A percentile compares a stretch with the other conserved stretches of the same genome.
Conservation (phyloP, 2,329 filamentous ascomycete species). For the Corinectria fuckeliana region DNA sequence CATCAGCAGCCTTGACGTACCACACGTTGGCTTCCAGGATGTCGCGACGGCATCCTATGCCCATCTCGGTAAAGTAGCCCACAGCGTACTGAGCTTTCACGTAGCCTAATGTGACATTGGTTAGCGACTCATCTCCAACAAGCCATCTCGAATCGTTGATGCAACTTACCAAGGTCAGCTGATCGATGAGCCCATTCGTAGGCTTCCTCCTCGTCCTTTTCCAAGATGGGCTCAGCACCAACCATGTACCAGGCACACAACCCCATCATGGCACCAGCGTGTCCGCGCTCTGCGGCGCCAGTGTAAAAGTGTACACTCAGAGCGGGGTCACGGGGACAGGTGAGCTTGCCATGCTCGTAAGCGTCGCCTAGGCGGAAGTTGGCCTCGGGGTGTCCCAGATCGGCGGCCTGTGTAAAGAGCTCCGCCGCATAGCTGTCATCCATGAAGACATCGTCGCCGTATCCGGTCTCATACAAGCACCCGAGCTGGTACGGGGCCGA, state of each 20-base stretch:
- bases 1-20: conserved; percentile 95
- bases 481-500: conserved; percentile 90
- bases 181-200: conserved; percentile 94
- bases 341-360: conserved; percentile 89
- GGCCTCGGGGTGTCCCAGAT: conserved; percentile 86
- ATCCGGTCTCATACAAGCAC: conserved; percentile 88
- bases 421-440: conserved; percentile 92
- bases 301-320: conserved; percentile 98
- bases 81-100: conserved; percentile 89
- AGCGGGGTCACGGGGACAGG: conserved; percentile 88
- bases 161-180: conserved; percentile 77
- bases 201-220: conserved; percentile 94
- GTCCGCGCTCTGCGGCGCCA: conserved; percentile 82
- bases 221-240: conserved; percentile 87
- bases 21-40: conserved; percentile 97
- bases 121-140: conserved; percentile 17
- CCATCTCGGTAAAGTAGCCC: conserved; percentile 98
- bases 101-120: conserved; percentile 55
- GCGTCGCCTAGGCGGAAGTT: conserved; percentile 92
- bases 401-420: conserved; percentile 91
- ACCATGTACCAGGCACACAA: conserved; percentile 99
- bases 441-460: conserved; percentile 90
- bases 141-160: not conserved
- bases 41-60: conserved; percentile 92
- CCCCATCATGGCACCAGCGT: conserved; percentile 94